A percentile compares a stretch with the other conserved stretches of the same genome.
phyloP scores from a whole-genome alignment of 192 early-diverging fungal species.

The Fimicolochytrium jonesii region DNA sequence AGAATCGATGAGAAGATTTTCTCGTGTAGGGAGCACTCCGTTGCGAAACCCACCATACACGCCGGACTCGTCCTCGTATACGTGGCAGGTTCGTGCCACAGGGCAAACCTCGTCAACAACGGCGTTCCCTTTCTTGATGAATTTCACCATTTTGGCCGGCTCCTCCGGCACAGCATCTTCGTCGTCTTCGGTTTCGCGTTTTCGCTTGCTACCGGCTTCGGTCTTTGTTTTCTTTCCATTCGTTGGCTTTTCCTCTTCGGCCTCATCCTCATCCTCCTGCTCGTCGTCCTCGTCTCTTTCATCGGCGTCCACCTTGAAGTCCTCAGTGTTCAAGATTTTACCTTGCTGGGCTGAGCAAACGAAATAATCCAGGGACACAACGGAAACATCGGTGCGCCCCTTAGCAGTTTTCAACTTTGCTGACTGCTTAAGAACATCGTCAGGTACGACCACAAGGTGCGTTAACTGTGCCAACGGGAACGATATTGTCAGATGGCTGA shows the following conservation, averaged over 20 bases:
- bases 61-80: constrained; percentile 29
- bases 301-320: background rate
- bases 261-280: background rate
- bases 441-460: constrained; percentile 13
- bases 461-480: constrained; percentile 8
- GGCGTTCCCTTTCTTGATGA: constrained; percentile 36
- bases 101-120: constrained; percentile 32
- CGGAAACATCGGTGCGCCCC: background rate
- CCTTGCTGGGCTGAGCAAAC: background rate
- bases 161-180: background rate
- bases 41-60: constrained; percentile 30
- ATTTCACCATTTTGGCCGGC: constrained; percentile 22
- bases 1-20: too few species aligned
- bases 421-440: constrained; percentile 7
- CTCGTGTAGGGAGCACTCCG: too few species aligned
- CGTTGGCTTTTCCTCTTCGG: background rate
- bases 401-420: constrained; percentile 8
- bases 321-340: background rate
- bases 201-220: background rate
- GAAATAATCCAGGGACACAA: constrained; percentile 11
- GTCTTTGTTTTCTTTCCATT: background rate
- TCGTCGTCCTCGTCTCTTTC: background rate
- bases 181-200: background rate
- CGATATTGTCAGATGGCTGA: background rate
- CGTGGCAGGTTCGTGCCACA: constrained; percentile 19